Evolutionary conservation across 192 early-diverging fungal genomes (phyloP), one percentile per base, ranked within the genome.

Genomic region (Umbelopsis sp.): DNA sequence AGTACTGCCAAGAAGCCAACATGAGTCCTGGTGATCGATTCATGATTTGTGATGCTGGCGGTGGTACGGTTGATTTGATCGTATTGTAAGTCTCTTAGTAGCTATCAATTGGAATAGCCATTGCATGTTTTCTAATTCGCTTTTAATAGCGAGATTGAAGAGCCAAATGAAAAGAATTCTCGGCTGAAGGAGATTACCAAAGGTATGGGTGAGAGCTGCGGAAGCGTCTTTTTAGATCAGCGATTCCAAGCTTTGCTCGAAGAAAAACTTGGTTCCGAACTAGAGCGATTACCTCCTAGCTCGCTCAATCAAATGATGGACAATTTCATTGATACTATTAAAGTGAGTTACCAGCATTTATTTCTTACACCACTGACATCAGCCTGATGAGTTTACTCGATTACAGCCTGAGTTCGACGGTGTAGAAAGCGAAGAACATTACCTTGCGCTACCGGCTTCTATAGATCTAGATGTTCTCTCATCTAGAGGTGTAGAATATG

Each of bases 51-150:
- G 84, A 85, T 67, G 81, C 81, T 21, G 84, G 84, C 64, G 84
- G 84, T 33, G 84, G 84, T 30, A 85, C 84, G 1, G 81, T 85
- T 16, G 84, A 85, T 73, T 52, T 85, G 51, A 85, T 85, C 20
- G 80, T 80, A 33, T 85, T 85, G 76, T 78, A 85, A 69, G 72
- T 82, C n/a, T 72, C 68, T 18, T 71, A 77, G 45, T 66, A 30
- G 10, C 46, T 16, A 8, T 22, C 27, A 30, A 30, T 30, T 30
- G 27, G 27, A 3, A 30, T 30, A 30, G 27, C 27, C 1, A 45
- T 22, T 10, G 10, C 70, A n/a, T n/a, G 27, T 33, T 58, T 58
- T 3, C 55, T 61, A 12, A 61, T 35, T 25, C 12, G 21, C 22
- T 25, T 52, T 25, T 6, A 33, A 25, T 35, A 61, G 53, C 46